These are phyloP conservation scores for Gossypium lobatum DNA, from an alignment of 441 rosid species.

Conservation along the genomic window DNA sequence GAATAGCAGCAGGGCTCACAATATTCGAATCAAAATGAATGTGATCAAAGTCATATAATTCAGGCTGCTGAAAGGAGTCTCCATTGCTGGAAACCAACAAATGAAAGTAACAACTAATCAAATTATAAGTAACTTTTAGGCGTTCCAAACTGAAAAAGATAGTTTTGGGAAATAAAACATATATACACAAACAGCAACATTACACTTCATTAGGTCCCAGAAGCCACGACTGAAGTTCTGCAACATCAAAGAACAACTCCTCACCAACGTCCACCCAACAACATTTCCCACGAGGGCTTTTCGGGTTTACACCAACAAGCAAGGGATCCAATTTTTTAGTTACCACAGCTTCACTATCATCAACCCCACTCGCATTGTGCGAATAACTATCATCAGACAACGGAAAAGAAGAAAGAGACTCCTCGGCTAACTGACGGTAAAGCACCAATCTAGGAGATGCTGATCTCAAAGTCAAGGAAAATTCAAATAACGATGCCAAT, in stretches of 20 bases:
- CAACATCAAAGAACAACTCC: constrained; percentile 63
- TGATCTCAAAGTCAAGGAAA: constrained; percentile 84
- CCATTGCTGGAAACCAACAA: constrained; percentile 44
- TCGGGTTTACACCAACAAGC: constrained; percentile 55
- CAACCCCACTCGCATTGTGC: constrained; percentile 25
- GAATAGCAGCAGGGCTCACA: constrained; percentile 62
- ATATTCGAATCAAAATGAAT: constrained; percentile 59
- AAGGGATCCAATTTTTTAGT: constrained; percentile 36
- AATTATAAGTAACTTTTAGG: not conserved
- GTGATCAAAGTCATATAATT: constrained; percentile 90
- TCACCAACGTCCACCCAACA: constrained; percentile 98
- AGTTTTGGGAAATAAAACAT: not conserved
- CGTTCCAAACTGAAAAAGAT: constrained; percentile 1
- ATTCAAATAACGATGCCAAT: constrained; percentile 70
- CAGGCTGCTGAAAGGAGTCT: constrained; percentile 74
- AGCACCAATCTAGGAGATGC: constrained; percentile 93
- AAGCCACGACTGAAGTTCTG: constrained; percentile 69
- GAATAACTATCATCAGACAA: constrained; percentile 49
- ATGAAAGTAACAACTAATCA: constrained; percentile 14
- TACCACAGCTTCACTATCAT: constrained; percentile 24
- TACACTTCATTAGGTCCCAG: constrained; percentile 44
- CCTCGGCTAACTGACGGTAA: constrained; percentile 87
- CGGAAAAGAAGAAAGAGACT: constrained; percentile 93
- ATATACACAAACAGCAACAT: constrained; percentile 14
- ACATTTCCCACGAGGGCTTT: constrained; percentile 62